Conservation (phyloP, 306 rosid species). For the Vigna mungo region DNA sequence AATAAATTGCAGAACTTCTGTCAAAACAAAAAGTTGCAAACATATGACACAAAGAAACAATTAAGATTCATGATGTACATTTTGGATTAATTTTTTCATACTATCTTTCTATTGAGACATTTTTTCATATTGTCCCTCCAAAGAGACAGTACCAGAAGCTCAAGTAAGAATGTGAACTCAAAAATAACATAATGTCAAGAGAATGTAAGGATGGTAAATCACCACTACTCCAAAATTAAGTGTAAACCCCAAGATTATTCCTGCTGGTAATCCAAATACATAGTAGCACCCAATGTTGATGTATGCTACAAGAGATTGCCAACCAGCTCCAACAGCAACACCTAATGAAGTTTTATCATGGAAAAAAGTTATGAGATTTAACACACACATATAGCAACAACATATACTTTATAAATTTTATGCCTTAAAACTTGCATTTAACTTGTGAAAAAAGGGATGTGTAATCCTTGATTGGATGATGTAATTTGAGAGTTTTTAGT, state of each 20-base stretch:
- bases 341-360: constrained; percentile 47
- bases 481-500: constrained; percentile 2
- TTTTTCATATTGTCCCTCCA: too few species aligned
- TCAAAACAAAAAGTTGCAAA: neutral
- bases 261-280: constrained; percentile 75
- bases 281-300: constrained; percentile 82
- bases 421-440: too few species aligned
- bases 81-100: too few species aligned
- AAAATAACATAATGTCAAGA: neutral
- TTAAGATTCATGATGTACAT: neutral
- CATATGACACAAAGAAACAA: neutral
- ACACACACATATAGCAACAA: too few species aligned
- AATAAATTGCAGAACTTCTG: too few species aligned
- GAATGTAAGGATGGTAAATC: constrained; percentile 1
- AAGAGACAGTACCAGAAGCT: too few species aligned
- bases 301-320: constrained; percentile 85
- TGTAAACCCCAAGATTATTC: constrained; percentile 73
- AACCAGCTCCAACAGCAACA: constrained; percentile 91
- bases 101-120: too few species aligned
- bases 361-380: too few species aligned
- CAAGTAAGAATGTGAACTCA: too few species aligned
- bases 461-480: neutral
- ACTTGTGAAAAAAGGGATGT: too few species aligned
- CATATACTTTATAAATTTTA: too few species aligned
- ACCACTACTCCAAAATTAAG: constrained; percentile 70